These are phyloP conservation scores for Terfezia claveryi DNA, from an alignment of 495 filamentous ascomycete species.

Conservation along the genomic window DNA sequence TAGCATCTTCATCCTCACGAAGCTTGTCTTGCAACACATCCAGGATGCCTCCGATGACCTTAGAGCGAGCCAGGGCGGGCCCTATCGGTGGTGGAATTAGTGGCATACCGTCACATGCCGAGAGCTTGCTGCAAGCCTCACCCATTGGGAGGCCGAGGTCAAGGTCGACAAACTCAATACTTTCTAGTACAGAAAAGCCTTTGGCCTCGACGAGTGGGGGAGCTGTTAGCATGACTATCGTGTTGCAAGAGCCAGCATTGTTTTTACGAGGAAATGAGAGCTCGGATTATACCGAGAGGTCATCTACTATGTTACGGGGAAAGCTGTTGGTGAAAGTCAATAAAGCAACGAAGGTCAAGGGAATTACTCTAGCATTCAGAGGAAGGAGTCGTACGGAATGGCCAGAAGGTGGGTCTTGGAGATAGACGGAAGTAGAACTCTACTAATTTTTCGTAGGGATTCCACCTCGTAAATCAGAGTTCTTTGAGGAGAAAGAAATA, in stretches of 20 bases:
- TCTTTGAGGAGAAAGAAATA: slow-evolving; percentile 57
- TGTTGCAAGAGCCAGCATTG: slow-evolving; percentile 66
- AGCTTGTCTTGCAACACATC: slow-evolving; percentile 6
- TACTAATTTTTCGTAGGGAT: slow-evolving; percentile 36
- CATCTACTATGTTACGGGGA: slow-evolving; percentile 67
- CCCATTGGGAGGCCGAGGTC: background rate
- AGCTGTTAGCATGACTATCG: slow-evolving; percentile 22
- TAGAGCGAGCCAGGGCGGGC: slow-evolving; percentile 4
- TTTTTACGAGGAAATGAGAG: slow-evolving; percentile 87
- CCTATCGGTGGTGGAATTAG: slow-evolving; percentile 16
- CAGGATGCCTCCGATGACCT: slow-evolving; percentile 1
- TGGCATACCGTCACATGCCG: slow-evolving; percentile 16
- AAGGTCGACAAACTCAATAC: slow-evolving; percentile 1
- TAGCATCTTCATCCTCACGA: slow-evolving; percentile 8
- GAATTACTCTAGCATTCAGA: slow-evolving; percentile 67
- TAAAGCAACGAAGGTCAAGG: slow-evolving; percentile 85
- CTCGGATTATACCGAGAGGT: slow-evolving; percentile 40
- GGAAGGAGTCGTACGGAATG: slow-evolving; percentile 81
- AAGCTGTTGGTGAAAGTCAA: slow-evolving; percentile 61
- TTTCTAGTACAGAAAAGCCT: slow-evolving; percentile 25
- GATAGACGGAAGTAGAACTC: background rate
- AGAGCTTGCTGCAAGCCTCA: slow-evolving; percentile 2
- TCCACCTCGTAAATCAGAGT: slow-evolving; percentile 65
- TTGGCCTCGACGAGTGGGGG: slow-evolving; percentile 30
- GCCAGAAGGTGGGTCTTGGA: slow-evolving; percentile 56